Conservation (phyloP, 1,284 basidiomycete species). For the Coniferiporia weirii region DNA sequence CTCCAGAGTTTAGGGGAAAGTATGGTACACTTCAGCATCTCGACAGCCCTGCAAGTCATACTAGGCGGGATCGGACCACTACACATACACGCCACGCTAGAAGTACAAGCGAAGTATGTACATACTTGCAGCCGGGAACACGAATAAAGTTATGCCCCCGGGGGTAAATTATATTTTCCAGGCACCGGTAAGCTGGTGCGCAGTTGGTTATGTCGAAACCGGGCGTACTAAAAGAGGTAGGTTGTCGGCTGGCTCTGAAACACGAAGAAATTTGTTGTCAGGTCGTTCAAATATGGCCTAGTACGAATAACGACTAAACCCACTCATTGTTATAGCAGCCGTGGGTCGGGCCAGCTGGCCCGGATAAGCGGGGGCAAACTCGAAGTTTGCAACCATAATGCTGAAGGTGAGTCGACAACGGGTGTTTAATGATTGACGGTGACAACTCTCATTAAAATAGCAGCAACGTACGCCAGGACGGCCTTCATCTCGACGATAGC, state of each 20-base stretch:
- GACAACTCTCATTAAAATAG: not conserved
- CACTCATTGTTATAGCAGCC: slow-evolving; percentile 42
- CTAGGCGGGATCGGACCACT: too few species aligned
- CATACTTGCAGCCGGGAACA: too few species aligned
- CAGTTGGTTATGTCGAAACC: not conserved
- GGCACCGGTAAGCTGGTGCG: too few species aligned
- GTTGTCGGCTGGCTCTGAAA: slow-evolving; percentile 19
- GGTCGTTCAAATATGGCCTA: not conserved
- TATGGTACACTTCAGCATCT: too few species aligned
- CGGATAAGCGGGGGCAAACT: slow-evolving; percentile 36
- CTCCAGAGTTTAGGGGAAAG: too few species aligned
- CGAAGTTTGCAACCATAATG: slow-evolving; percentile 37
- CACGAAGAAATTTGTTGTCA: not conserved
- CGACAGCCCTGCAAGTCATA: too few species aligned
- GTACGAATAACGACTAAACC: not conserved
- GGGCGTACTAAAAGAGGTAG: slow-evolving; percentile 13
- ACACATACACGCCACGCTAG: too few species aligned
- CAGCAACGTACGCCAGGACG: slow-evolving; percentile 33
- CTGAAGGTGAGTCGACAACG: not conserved
- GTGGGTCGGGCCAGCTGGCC: slow-evolving; percentile 36
- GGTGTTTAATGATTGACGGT: not conserved
- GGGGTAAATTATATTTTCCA: too few species aligned
- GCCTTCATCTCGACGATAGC: slow-evolving; percentile 49
- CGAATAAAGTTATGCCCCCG: too few species aligned
- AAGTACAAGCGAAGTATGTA: too few species aligned